These are phyloP conservation scores for Rhododendron simsii DNA, from an alignment of 148 eudicot genomes.

Conservation along the genomic window DNA sequence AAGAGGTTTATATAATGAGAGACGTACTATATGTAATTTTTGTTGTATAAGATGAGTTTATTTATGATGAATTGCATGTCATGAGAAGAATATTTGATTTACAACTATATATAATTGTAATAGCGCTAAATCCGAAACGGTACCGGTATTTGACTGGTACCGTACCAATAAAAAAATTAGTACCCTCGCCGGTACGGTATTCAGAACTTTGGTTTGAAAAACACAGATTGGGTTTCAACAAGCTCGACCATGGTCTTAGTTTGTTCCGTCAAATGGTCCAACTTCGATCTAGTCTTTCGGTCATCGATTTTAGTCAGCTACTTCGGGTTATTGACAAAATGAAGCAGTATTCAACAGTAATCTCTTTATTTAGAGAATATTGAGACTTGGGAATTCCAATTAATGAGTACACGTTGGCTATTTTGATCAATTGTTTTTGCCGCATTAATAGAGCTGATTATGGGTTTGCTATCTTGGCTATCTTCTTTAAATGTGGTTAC, in stretches of 20 bases:
- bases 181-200: too few relatives aligned
- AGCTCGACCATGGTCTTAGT: slow-evolving; percentile 1
- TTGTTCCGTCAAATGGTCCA: background rate
- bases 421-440: slow-evolving; percentile 7
- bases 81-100: too few relatives aligned
- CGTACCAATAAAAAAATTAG: too few relatives aligned
- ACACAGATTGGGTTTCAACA: background rate
- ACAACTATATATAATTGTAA: too few relatives aligned
- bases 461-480: slow-evolving; percentile 13
- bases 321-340: background rate
- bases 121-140: too few relatives aligned
- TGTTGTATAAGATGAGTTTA: too few relatives aligned
- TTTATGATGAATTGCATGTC: too few relatives aligned
- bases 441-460: background rate
- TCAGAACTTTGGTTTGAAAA: background rate
- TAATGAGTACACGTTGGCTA: background rate
- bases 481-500: slow-evolving; percentile 14
- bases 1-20: too few relatives aligned
- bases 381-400: background rate
- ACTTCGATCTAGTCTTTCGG: background rate
- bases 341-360: background rate
- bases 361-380: background rate
- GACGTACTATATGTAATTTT: too few relatives aligned
- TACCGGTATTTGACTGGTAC: too few relatives aligned
- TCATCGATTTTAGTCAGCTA: background rate